These are phyloP conservation scores for Russula lepida DNA, from an alignment of 768 basidiomycete species.

Conservation along the genomic window DNA sequence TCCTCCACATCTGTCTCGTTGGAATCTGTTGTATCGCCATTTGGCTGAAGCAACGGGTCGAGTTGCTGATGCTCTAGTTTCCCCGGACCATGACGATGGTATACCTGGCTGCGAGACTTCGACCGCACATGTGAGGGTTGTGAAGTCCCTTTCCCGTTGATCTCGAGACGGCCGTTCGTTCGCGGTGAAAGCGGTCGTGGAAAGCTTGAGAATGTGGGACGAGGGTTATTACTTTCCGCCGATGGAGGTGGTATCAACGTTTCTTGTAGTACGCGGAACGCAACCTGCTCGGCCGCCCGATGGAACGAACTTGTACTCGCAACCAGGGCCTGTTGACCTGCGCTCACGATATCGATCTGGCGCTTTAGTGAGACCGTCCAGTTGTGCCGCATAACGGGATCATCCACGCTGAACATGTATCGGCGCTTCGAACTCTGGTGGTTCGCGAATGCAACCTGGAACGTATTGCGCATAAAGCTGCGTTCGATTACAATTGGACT, in stretches of 20 bases:
- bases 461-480: slow-evolving; percentile 94
- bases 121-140: slow-evolving; percentile 42
- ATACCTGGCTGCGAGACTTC: slow-evolving; percentile 63
- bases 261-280: slow-evolving; percentile 80
- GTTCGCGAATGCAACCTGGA: slow-evolving; percentile 81
- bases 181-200: slow-evolving; percentile 24
- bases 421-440: slow-evolving; percentile 61
- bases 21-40: slow-evolving; percentile 15
- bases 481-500: slow-evolving; percentile 75
- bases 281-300: slow-evolving; percentile 63
- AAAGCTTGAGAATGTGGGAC: slow-evolving; percentile 24
- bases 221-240: slow-evolving; percentile 1
- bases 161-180: slow-evolving; percentile 16
- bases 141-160: slow-evolving; percentile 10
- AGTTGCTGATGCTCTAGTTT: slow-evolving; percentile 54
- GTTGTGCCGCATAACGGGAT: slow-evolving; percentile 63
- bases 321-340: slow-evolving; percentile 24
- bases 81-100: slow-evolving; percentile 55
- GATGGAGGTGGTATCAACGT: slow-evolving; percentile 47
- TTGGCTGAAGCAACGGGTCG: slow-evolving; percentile 7
- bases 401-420: slow-evolving; percentile 93
- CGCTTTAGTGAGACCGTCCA: slow-evolving; percentile 64
- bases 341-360: slow-evolving; percentile 47
- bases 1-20: slow-evolving; percentile 25
- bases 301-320: slow-evolving; percentile 37